A percentile compares a stretch with the other conserved stretches of the same genome.
Evolutionary conservation across 2,329 filamentous ascomycete species (phyloP).

Genomic region (Arthrobotrys sinensis): DNA sequence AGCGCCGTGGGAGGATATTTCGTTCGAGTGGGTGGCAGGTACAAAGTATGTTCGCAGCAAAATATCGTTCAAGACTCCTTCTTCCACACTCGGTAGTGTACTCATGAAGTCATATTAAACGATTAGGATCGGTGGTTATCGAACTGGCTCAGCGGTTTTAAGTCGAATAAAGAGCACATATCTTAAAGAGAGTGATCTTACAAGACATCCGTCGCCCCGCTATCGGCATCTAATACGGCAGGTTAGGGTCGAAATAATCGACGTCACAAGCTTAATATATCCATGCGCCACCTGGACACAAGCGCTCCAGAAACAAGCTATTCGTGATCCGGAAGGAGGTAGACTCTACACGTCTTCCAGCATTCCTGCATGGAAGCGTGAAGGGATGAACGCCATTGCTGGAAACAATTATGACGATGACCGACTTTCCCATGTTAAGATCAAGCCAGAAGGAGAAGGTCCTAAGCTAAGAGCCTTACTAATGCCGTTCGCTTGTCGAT

Average conservation of each 20-base stretch:
- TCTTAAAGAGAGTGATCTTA: background rate
- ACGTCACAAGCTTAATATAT: background rate
- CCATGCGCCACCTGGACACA: background rate
- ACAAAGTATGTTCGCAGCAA: background rate
- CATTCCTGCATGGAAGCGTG: constrained; percentile 1
- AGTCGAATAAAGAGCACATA: background rate
- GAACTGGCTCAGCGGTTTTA: background rate
- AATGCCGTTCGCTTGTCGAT: background rate
- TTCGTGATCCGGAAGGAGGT: background rate
- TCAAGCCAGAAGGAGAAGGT: background rate
- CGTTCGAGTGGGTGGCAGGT: background rate
- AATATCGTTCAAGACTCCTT: too few relatives aligned
- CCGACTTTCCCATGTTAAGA: background rate
- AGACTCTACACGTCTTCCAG: background rate
- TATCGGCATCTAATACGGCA: background rate
- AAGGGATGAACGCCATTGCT: background rate
- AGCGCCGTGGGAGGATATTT: background rate
- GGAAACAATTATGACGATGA: background rate
- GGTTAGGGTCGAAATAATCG: background rate
- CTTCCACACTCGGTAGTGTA: too few relatives aligned
- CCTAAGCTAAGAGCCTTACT: background rate
- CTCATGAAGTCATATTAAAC: too few relatives aligned
- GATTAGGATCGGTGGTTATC: background rate
- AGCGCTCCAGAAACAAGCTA: background rate
- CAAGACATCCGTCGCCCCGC: background rate